Evolutionary conservation across 192 early-diverging fungal genomes (phyloP).

Genomic region (Coemansia sp.): DNA sequence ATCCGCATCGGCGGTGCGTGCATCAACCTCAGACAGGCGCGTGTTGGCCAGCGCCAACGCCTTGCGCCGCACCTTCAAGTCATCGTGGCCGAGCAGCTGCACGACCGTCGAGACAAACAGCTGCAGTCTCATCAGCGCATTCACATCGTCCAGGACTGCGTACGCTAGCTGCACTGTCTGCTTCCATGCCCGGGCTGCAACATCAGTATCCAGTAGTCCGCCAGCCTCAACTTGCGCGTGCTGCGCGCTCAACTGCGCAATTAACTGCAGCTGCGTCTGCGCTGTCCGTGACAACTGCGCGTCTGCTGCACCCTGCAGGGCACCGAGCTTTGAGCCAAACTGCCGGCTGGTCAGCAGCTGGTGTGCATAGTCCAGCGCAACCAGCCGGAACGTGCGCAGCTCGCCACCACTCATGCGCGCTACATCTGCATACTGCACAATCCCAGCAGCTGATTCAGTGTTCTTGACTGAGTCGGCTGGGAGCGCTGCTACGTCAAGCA

Average conservation of each 20-base stretch:
- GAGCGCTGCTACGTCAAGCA: slow-evolving; percentile 56
- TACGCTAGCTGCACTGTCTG: slow-evolving; percentile 61
- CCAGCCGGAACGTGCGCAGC: slow-evolving; percentile 47
- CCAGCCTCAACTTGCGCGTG: slow-evolving; percentile 13
- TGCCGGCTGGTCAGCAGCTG: slow-evolving; percentile 49
- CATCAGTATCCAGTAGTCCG: slow-evolving; percentile 12
- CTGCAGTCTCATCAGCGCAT: slow-evolving; percentile 70
- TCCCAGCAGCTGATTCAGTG: not conserved
- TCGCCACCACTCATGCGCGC: slow-evolving; percentile 21
- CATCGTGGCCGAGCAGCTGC: slow-evolving; percentile 60
- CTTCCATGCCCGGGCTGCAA: slow-evolving; percentile 34
- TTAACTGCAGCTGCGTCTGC: slow-evolving; percentile 23
- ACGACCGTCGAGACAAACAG: slow-evolving; percentile 73
- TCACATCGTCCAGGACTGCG: slow-evolving; percentile 71
- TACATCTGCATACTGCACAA: slow-evolving; percentile 21
- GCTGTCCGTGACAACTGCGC: slow-evolving; percentile 12
- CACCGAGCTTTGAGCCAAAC: slow-evolving; percentile 8
- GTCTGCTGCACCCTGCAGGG: slow-evolving; percentile 3
- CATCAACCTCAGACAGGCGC: slow-evolving; percentile 45
- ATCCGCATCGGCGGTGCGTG: slow-evolving; percentile 21
- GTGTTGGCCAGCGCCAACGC: slow-evolving; percentile 75
- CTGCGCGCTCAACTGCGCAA: slow-evolving; percentile 24
- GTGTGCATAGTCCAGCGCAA: slow-evolving; percentile 47
- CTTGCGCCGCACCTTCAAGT: slow-evolving; percentile 68
- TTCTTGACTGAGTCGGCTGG: slow-evolving; percentile 51